Evolutionary conservation across 306 rosid genomes (phyloP).

Genomic region (Comarum palustre): DNA sequence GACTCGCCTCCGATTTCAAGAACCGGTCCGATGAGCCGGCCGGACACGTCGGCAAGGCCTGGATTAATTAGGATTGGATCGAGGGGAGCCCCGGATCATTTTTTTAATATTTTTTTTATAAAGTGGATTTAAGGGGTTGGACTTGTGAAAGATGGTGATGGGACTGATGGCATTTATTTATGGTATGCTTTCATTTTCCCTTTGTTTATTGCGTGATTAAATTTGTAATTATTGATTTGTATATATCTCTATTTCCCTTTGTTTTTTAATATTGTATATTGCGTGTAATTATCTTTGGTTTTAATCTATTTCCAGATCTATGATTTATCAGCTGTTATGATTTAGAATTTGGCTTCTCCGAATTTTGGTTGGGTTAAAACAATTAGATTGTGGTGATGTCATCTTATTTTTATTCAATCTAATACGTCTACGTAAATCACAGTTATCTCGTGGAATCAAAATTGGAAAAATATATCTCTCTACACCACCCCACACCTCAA

Average conservation of each 20-base stretch:
- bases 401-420: too few species aligned
- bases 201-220: neutral
- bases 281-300: neutral
- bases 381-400: too few species aligned
- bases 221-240: slow-evolving; percentile 19
- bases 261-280: too few species aligned
- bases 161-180: neutral
- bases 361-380: too few species aligned
- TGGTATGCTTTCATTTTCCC: neutral
- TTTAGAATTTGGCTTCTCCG: too few species aligned
- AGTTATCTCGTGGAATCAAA: too few species aligned
- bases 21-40: slow-evolving; percentile 40
- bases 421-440: too few species aligned
- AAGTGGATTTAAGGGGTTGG: slow-evolving; percentile 14
- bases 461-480: too few species aligned
- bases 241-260: neutral
- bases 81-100: neutral
- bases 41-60: neutral
- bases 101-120: neutral
- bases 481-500: neutral
- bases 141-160: neutral
- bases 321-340: neutral
- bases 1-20: slow-evolving; percentile 82
- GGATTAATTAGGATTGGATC: neutral
- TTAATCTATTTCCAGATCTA: neutral